These are phyloP conservation scores for Potentilla sterilis DNA, from an alignment of 306 rosid genomes.

Conservation along the genomic window DNA sequence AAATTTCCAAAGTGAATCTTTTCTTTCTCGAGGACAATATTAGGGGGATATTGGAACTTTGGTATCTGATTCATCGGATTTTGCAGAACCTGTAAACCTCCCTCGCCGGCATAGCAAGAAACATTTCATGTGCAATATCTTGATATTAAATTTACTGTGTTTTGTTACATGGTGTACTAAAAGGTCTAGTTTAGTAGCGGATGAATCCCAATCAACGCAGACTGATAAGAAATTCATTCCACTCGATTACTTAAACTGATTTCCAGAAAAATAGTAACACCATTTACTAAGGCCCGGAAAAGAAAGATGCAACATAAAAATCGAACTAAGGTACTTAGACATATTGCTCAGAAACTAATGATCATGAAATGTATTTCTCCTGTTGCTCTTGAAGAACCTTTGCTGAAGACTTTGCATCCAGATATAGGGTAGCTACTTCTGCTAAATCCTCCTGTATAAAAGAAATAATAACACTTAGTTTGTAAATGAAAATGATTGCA, in stretches of 20 bases:
- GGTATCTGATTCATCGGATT: not conserved
- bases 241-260: not conserved
- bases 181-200: not conserved
- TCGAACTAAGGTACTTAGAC: not conserved
- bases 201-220: not conserved
- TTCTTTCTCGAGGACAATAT: no score
- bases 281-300: not conserved
- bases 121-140: not conserved
- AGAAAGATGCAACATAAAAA: not conserved
- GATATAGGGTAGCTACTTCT: constrained; percentile 66
- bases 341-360: not conserved
- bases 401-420: constrained; percentile 88
- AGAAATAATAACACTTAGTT: constrained; percentile 9
- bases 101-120: not conserved
- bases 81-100: not conserved
- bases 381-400: constrained; percentile 89
- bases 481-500: constrained; percentile 7
- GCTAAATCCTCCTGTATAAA: constrained; percentile 69
- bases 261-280: not conserved
- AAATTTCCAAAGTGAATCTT: no score
- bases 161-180: not conserved
- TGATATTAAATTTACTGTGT: not conserved
- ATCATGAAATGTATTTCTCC: constrained; percentile 72
- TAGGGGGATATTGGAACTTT: not conserved
- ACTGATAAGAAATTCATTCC: not conserved